A percentile compares a stretch with the other conserved stretches of the same genome.
Conservation (phyloP, 768 basidiomycete genomes). For the Rhodotorula diobovata region DNA sequence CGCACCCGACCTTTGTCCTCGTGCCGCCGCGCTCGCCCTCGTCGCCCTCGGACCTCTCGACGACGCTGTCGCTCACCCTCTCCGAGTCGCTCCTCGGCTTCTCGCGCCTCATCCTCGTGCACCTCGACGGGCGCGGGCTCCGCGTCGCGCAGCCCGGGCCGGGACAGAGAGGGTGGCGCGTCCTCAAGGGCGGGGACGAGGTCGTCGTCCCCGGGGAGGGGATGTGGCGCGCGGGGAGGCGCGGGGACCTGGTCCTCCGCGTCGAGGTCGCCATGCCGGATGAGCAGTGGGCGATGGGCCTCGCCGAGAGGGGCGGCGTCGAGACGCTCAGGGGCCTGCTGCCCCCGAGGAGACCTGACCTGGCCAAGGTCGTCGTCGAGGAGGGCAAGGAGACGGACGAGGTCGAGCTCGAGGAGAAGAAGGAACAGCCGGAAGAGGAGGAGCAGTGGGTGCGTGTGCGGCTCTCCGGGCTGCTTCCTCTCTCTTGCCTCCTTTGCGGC, state of each 20-base stretch:
- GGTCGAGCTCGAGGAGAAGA: constrained; percentile 17
- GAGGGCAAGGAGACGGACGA: constrained; percentile 68
- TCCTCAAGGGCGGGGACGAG: constrained; percentile 68
- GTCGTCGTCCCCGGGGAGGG: constrained; percentile 78
- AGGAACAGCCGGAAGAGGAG: constrained; percentile 12
- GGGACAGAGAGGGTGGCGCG: constrained; percentile 55
- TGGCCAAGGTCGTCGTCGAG: constrained; percentile 67
- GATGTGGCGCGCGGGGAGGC: constrained; percentile 69
- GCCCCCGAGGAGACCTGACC: constrained; percentile 69
- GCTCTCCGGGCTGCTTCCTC: not conserved
- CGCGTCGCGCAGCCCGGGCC: constrained; percentile 63
- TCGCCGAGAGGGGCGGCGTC: constrained; percentile 58
- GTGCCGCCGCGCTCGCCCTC: not conserved
- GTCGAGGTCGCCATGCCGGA: constrained; percentile 86
- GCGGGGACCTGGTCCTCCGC: constrained; percentile 74
- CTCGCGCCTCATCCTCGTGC: constrained; percentile 79
- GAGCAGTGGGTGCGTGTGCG: constrained; percentile 5
- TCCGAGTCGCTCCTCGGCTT: constrained; percentile 96
- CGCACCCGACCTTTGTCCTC: constrained; percentile 79
- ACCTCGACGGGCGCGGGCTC: constrained; percentile 90
- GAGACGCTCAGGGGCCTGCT: constrained; percentile 64
- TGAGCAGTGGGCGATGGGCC: constrained; percentile 65
- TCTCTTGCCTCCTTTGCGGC: not conserved
- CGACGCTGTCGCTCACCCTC: constrained; percentile 75
- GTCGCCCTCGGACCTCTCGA: constrained; percentile 61